These are phyloP conservation scores for Colletotrichum cereale DNA, from an alignment of 2,329 filamentous ascomycete genomes.

Conservation along the genomic window DNA sequence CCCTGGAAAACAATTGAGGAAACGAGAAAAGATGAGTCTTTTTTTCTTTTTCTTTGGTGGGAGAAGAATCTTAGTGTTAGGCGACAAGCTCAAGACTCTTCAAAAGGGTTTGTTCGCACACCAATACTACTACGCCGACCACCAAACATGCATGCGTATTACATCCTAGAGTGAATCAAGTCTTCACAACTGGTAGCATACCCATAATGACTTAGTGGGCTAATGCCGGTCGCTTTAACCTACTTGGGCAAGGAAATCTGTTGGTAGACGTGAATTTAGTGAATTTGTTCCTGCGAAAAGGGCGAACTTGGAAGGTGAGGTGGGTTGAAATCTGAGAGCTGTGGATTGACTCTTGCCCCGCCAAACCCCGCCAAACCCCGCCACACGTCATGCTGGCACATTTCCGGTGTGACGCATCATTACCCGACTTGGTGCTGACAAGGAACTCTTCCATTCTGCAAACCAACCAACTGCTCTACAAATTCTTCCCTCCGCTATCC, in stretches of 20 bases:
- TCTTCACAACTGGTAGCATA: not conserved
- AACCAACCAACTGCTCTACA: not conserved
- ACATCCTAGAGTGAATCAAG: not conserved
- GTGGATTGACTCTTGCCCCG: conserved; percentile 30
- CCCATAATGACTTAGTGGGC: too few relatives aligned
- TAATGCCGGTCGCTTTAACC: not conserved
- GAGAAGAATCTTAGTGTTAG: conserved; percentile 6
- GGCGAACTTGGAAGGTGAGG: not conserved
- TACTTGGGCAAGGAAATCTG: too few relatives aligned
- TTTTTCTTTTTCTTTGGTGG: conserved; percentile 5
- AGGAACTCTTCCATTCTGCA: not conserved
- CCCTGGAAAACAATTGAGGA: conserved; percentile 4
- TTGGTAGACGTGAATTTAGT: not conserved
- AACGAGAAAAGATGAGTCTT: not conserved
- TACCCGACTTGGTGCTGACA: not conserved
- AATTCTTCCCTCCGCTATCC: not conserved
- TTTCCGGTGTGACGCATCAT: conserved; percentile 38
- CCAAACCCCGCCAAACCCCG: conserved; percentile 39
- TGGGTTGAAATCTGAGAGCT: not conserved
- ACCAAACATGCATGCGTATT: not conserved
- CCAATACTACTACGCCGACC: conserved; percentile 4
- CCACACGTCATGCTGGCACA: conserved; percentile 40
- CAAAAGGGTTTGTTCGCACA: not conserved
- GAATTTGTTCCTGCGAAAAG: not conserved
- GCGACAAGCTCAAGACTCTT: not conserved